Conservation (phyloP, 805 yeast genomes). For the Saturnispora mendoncae region DNA sequence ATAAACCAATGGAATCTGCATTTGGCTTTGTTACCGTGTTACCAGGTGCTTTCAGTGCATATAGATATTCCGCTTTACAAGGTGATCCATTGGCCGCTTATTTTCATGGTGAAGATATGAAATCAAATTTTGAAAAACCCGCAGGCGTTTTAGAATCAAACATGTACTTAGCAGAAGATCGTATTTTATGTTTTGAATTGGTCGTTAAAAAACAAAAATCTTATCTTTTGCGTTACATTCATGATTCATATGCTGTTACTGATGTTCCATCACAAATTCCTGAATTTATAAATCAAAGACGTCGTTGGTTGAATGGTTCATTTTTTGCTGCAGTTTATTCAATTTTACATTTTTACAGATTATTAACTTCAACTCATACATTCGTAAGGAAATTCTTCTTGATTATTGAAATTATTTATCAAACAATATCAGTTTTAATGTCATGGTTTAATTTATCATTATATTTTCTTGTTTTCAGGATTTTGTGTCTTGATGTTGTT, state of each 20-base stretch:
- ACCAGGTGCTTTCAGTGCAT: constrained; percentile 96
- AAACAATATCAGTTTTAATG: constrained; percentile 59
- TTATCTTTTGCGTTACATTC: constrained; percentile 77
- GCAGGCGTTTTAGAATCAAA: constrained; percentile 88
- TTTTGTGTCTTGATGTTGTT: constrained; percentile 68
- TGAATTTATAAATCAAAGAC: constrained; percentile 84
- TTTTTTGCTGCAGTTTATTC: constrained; percentile 91
- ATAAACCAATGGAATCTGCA: constrained; percentile 88
- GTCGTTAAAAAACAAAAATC: constrained; percentile 67
- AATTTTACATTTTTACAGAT: constrained; percentile 59
- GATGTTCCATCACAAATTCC: constrained; percentile 87
- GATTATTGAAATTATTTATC: constrained; percentile 71
- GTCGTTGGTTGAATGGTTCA: constrained; percentile 96
- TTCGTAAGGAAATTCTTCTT: constrained; percentile 56
- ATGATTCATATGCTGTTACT: constrained; percentile 83
- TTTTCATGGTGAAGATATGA: constrained; percentile 87
- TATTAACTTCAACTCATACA: constrained; percentile 73
- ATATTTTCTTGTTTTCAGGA: constrained; percentile 81
- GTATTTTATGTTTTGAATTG: constrained; percentile 88
- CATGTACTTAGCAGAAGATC: constrained; percentile 95
- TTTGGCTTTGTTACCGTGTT: constrained; percentile 90
- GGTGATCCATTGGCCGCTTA: constrained; percentile 84
- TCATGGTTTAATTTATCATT: constrained; percentile 89
- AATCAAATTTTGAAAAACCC: constrained; percentile 40
- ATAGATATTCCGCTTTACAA: constrained; percentile 66